These are phyloP conservation scores for Irpex sp. DNA, from an alignment of 1,284 basidiomycete species.

Conservation along the genomic window DNA sequence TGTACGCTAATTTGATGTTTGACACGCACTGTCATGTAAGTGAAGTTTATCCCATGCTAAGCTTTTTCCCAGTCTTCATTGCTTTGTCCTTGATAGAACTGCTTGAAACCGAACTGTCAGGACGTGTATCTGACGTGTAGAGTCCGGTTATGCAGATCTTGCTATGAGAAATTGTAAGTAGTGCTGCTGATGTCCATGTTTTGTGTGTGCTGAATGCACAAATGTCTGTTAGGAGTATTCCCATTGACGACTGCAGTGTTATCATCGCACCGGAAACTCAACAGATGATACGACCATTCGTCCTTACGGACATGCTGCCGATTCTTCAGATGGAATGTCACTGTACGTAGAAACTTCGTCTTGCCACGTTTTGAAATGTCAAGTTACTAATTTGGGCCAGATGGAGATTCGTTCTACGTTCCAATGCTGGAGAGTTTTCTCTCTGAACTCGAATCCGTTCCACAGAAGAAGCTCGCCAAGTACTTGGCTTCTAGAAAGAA, in stretches of 20 bases:
- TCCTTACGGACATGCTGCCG: too few relatives aligned
- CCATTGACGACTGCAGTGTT: neutral
- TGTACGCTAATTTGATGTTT: slow-evolving; percentile 8
- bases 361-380: too few relatives aligned
- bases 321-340: too few relatives aligned
- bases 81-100: neutral
- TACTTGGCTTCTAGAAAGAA: too few relatives aligned
- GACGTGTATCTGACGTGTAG: neutral
- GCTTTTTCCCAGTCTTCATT: neutral
- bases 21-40: slow-evolving; percentile 8
- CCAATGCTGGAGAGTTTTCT: too few relatives aligned
- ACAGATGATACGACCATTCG: too few relatives aligned
- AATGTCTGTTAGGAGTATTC: neutral
- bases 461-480: too few relatives aligned
- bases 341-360: too few relatives aligned
- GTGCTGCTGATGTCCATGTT: neutral
- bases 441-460: too few relatives aligned
- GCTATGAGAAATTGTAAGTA: neutral
- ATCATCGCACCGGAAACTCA: neutral
- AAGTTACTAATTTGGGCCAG: too few relatives aligned
- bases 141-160: neutral
- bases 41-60: neutral
- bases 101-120: neutral
- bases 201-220: neutral
- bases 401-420: too few relatives aligned